These are phyloP conservation scores for Plasmodium gonderi DNA, from an alignment of 169 alveolate species.

Conservation along the genomic window DNA sequence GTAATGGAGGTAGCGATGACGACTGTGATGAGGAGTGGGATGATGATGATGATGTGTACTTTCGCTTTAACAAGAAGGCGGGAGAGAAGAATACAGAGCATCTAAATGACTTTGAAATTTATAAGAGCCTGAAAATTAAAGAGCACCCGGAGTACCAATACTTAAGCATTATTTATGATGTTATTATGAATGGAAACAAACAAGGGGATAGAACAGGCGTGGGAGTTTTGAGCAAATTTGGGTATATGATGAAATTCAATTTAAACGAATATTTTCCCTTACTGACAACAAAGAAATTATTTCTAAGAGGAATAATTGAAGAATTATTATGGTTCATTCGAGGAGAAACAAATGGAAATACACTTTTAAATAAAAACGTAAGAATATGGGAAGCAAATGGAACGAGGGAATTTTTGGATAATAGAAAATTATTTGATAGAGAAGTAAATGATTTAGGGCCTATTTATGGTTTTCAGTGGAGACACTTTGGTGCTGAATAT, in stretches of 20 bases:
- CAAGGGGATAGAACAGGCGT: slow-evolving; percentile 93
- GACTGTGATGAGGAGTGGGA: no score
- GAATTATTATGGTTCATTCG: slow-evolving; percentile 96
- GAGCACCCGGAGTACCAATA: slow-evolving; percentile 95
- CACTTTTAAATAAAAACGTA: slow-evolving; percentile 92
- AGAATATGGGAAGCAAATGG: slow-evolving; percentile 98
- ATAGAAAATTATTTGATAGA: slow-evolving; percentile 93
- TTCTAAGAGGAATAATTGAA: slow-evolving; percentile 94
- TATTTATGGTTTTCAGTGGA: slow-evolving; percentile 98
- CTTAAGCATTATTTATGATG: slow-evolving; percentile 91
- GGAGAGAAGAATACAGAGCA: slow-evolving; percentile 34
- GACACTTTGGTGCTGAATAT: slow-evolving; percentile 97
- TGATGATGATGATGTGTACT: slow-evolving; percentile 52
- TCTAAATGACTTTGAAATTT: slow-evolving; percentile 69
- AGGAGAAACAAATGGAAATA: slow-evolving; percentile 96
- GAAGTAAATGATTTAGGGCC: slow-evolving; percentile 98
- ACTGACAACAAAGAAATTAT: slow-evolving; percentile 96
- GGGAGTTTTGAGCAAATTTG: slow-evolving; percentile 93
- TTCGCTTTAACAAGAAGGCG: slow-evolving; percentile 35
- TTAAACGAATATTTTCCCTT: slow-evolving; percentile 94
- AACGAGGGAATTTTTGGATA: slow-evolving; percentile 95
- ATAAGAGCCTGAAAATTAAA: slow-evolving; percentile 80
- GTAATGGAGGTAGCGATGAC: background rate
- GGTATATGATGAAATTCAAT: slow-evolving; percentile 95
- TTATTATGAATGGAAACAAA: slow-evolving; percentile 91